Conservation (phyloP, 352 stramenopile genomes). For the Elongisporangium senticosum region DNA sequence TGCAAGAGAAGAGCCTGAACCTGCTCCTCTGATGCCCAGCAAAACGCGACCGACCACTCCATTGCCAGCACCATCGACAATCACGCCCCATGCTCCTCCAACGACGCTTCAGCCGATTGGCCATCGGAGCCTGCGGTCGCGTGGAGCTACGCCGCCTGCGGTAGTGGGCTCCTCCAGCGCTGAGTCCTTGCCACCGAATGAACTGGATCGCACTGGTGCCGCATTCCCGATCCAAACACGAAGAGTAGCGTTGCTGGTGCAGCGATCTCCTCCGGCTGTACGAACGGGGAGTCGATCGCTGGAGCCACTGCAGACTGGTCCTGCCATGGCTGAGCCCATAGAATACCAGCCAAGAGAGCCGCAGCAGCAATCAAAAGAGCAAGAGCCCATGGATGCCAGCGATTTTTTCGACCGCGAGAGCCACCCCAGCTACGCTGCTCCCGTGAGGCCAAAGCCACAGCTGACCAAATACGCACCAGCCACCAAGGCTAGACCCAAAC, state of each 20-base stretch:
- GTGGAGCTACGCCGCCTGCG: neutral
- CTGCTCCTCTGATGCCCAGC: neutral
- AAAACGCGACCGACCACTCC: constrained; percentile 3
- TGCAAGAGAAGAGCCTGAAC: neutral
- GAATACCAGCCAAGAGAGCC: constrained; percentile 5
- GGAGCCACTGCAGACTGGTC: constrained; percentile 1
- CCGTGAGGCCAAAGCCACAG: constrained; percentile 15
- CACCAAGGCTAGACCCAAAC: constrained; percentile 23
- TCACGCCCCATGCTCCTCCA: constrained; percentile 1
- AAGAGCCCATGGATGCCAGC: neutral
- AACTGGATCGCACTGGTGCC: neutral
- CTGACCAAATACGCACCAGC: constrained; percentile 12
- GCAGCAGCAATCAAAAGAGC: constrained; percentile 5
- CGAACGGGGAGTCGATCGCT: neutral
- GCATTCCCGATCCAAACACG: neutral
- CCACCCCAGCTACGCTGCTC: constrained; percentile 6
- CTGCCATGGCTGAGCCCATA: constrained; percentile 6
- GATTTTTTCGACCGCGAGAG: constrained; percentile 1
- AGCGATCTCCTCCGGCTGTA: neutral
- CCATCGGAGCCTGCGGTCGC: neutral
- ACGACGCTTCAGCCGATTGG: neutral
- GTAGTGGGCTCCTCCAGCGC: neutral
- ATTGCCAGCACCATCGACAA: constrained; percentile 5
- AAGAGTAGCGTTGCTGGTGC: neutral
- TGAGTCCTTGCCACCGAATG: neutral